Conservation (phyloP, 352 stramenopile genomes). For the Globisporangium perplexum region DNA sequence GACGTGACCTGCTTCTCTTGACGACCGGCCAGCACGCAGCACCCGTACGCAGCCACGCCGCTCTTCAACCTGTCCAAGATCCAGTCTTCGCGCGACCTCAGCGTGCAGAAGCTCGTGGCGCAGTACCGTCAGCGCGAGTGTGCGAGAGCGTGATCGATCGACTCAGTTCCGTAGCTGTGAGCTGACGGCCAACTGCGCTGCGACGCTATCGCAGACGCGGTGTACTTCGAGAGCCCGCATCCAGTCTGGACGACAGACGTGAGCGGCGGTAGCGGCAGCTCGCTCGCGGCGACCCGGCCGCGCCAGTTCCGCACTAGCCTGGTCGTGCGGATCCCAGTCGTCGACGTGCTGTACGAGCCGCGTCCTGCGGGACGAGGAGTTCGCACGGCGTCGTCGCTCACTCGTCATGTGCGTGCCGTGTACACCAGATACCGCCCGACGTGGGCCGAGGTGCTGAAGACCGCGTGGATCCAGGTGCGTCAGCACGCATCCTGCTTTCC, state of each 20-base stretch:
- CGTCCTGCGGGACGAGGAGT: no score
- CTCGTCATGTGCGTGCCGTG: background rate
- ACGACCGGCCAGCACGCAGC: slow-evolving; percentile 21
- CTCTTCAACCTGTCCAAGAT: slow-evolving; percentile 39
- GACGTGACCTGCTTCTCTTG: background rate
- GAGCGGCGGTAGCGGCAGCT: slow-evolving; percentile 9
- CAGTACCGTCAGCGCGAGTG: slow-evolving; percentile 42
- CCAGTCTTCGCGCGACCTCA: slow-evolving; percentile 27
- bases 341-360: slow-evolving; percentile 24
- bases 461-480: slow-evolving; percentile 60
- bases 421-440: slow-evolving; percentile 40
- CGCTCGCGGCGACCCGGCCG: background rate
- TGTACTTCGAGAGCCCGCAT: slow-evolving; percentile 28
- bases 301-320: slow-evolving; percentile 32
- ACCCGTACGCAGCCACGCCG: slow-evolving; percentile 24
- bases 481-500: no score
- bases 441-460: slow-evolving; percentile 59
- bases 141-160: slow-evolving; percentile 14
- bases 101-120: slow-evolving; percentile 27
- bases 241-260: slow-evolving; percentile 36
- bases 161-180: no score
- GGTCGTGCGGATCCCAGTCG: slow-evolving; percentile 34
- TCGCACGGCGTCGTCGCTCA: background rate
- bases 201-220: slow-evolving; percentile 19
- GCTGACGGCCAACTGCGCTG: no score